These are phyloP conservation scores for Uronychia setigera DNA, from an alignment of 73 alveolate genomes.

Conservation along the genomic window DNA sequence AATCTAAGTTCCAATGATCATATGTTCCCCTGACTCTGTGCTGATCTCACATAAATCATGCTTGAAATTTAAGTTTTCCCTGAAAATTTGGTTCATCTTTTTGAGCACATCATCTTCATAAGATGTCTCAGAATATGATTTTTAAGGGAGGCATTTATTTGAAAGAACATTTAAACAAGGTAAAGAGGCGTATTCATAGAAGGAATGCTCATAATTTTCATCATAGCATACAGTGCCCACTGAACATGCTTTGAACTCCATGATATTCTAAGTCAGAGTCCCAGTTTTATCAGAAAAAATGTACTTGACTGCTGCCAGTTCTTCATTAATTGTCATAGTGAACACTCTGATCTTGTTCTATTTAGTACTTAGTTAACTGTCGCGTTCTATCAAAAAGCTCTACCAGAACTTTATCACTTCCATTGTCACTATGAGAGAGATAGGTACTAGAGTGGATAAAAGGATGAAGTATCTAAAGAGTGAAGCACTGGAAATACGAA, in stretches of 20 bases:
- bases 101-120: too few relatives aligned
- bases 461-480: constrained; percentile 75
- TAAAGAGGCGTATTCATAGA: not conserved
- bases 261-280: constrained; percentile 89
- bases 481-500: not conserved
- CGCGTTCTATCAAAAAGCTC: constrained; percentile 82
- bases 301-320: constrained; percentile 89
- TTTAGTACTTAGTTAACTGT: constrained; percentile 71
- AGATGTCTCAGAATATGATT: too few relatives aligned
- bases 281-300: constrained; percentile 98
- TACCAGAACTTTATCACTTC: constrained; percentile 93
- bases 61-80: not conserved
- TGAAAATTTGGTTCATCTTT: not conserved
- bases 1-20: not conserved
- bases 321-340: constrained; percentile 91
- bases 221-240: constrained; percentile 55
- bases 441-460: constrained; percentile 94
- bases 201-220: constrained; percentile 14
- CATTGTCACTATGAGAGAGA: constrained; percentile 90
- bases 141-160: not conserved
- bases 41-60: not conserved
- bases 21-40: not conserved
- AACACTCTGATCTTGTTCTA: constrained; percentile 50
- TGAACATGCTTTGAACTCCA: constrained; percentile 63
- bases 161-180: not conserved